Evolutionary conservation across 2,329 filamentous ascomycete genomes (phyloP).

Genomic region (Helotiales sp.): DNA sequence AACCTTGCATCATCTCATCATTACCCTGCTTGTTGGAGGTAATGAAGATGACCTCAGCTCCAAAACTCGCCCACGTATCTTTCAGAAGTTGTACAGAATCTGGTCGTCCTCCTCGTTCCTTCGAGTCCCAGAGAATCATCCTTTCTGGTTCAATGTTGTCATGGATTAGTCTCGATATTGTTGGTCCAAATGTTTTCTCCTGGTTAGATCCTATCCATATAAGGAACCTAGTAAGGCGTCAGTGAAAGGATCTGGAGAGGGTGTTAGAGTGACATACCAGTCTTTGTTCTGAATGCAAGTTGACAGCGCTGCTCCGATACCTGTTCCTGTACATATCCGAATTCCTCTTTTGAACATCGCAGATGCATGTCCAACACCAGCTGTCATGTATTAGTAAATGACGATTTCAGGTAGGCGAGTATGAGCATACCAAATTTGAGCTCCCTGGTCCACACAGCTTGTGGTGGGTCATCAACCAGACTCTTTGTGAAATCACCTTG

Average conservation of each 20-base stretch:
- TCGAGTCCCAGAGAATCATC: slow-evolving; percentile 45
- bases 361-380: slow-evolving; percentile 43
- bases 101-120: slow-evolving; percentile 42
- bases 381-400: slow-evolving; percentile 30
- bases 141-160: slow-evolving; percentile 42
- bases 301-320: slow-evolving; percentile 42
- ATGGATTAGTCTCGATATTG: slow-evolving; percentile 40
- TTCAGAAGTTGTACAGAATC: slow-evolving; percentile 40
- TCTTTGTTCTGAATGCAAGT: slow-evolving; percentile 43
- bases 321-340: slow-evolving; percentile 43
- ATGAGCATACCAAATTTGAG: slow-evolving; percentile 40
- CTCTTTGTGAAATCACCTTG: slow-evolving; percentile 43
- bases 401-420: background rate
- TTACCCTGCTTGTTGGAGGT: slow-evolving; percentile 43
- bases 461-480: slow-evolving; percentile 42
- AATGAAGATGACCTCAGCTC: slow-evolving; percentile 45
- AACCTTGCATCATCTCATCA: slow-evolving; percentile 46
- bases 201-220: slow-evolving; percentile 46
- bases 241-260: background rate
- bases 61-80: slow-evolving; percentile 41
- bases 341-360: slow-evolving; percentile 45
- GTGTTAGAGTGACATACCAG: slow-evolving; percentile 30
- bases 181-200: slow-evolving; percentile 43
- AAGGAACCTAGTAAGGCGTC: slow-evolving; percentile 36
- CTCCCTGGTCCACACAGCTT: slow-evolving; percentile 42